phyloP scores from a whole-genome alignment of 1,284 basidiomycete genomes.

The Cystobasidium slooffiae region DNA sequence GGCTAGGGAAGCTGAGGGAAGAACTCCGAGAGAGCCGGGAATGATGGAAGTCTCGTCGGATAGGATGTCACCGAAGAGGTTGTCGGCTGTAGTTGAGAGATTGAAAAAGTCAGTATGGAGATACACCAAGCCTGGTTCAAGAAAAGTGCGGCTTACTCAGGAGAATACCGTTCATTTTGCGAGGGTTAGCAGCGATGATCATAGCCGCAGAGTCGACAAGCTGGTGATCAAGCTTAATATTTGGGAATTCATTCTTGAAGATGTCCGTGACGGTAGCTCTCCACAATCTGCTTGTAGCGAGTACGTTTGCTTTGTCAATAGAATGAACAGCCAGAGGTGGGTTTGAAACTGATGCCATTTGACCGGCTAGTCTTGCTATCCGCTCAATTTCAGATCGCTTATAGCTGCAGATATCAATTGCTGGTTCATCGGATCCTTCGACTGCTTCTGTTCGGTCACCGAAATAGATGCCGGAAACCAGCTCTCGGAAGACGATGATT shows the following conservation, averaged over 20 bases:
- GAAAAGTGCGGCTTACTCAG: constrained; percentile 61
- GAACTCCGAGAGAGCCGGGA: constrained; percentile 92
- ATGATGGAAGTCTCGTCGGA: constrained; percentile 89
- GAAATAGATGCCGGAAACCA: constrained; percentile 76
- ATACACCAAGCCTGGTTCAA: not conserved
- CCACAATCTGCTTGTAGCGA: constrained; percentile 94
- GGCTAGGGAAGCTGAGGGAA: constrained; percentile 93
- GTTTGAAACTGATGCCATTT: constrained; percentile 80
- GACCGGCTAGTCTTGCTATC: constrained; percentile 93
- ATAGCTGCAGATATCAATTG: constrained; percentile 82
- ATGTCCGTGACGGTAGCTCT: constrained; percentile 86
- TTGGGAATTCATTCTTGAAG: constrained; percentile 80
- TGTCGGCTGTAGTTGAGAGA: constrained; percentile 66
- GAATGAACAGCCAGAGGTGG: constrained; percentile 90
- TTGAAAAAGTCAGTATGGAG: not conserved
- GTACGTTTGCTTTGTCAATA: constrained; percentile 98
- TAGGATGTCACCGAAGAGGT: constrained; percentile 88
- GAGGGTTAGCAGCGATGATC: constrained; percentile 89
- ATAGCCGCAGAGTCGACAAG: constrained; percentile 96
- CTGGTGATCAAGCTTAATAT: constrained; percentile 78
- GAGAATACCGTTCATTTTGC: constrained; percentile 92
- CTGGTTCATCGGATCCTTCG: constrained; percentile 55
- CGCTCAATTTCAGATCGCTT: constrained; percentile 87
- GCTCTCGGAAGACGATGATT: constrained; percentile 92
- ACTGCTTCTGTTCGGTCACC: constrained; percentile 84